Conservation (phyloP, 139 green algal genomes). For the Chlamydomonas sphaeroides region DNA sequence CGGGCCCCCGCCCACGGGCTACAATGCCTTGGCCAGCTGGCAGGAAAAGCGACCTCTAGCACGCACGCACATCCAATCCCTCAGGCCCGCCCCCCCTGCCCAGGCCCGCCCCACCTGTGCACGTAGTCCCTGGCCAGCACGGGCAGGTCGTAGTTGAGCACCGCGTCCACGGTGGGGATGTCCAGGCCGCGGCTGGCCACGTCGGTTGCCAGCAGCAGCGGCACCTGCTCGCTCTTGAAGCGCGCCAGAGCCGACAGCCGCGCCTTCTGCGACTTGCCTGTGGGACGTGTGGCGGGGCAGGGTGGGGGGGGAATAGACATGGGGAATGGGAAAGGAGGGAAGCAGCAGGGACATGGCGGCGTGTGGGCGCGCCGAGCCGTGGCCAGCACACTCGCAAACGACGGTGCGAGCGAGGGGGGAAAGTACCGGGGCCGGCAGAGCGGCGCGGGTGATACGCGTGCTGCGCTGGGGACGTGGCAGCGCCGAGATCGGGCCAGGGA, state of each 20-base stretch:
- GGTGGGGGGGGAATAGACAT: background rate
- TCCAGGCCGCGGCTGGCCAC: slow-evolving; percentile 94
- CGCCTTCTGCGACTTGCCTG: slow-evolving; percentile 77
- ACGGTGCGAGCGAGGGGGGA: no score
- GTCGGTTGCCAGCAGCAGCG: slow-evolving; percentile 85
- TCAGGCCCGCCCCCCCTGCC: no score
- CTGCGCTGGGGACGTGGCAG: no score
- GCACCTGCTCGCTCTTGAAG: slow-evolving; percentile 74
- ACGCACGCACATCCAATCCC: no score
- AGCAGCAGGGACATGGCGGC: no score
- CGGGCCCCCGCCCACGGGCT: no score
- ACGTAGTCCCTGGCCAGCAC: slow-evolving; percentile 81
- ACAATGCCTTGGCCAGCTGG: no score
- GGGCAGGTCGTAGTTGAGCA: slow-evolving; percentile 86
- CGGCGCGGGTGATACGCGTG: no score
- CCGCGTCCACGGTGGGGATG: slow-evolving; percentile 93
- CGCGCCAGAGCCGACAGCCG: slow-evolving; percentile 78
- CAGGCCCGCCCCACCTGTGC: slow-evolving; percentile 68
- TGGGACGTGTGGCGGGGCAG: background rate
- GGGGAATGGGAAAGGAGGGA: background rate
- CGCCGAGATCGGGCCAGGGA: no score
- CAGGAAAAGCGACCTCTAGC: no score
- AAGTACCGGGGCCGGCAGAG: background rate
- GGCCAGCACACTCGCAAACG: no score
- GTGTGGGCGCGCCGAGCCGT: no score